phyloP scores from a whole-genome alignment of 1,139 yeast genomes.

The Magnusiomyces paraingens region DNA sequence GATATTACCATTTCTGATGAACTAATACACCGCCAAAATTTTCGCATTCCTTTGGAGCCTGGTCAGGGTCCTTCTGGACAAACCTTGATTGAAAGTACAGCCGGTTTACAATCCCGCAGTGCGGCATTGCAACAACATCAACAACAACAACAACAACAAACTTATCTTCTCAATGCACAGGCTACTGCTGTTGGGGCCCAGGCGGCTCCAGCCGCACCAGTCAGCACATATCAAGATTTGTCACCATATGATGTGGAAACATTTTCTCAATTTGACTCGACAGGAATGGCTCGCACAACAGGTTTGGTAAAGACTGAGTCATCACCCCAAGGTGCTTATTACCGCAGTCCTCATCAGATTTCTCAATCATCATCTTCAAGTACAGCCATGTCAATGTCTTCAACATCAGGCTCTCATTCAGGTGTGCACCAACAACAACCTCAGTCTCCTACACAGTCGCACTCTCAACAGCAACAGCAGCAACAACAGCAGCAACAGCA shows the following conservation, averaged over 20 bases:
- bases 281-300: not conserved
- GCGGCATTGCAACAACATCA: conserved; percentile 16
- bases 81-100: not conserved
- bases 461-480: conserved; percentile 11
- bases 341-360: conserved; percentile 5
- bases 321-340: conserved; percentile 6
- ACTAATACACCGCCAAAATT: conserved; percentile 56
- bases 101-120: not conserved
- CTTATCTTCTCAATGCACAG: conserved; percentile 8
- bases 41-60: conserved; percentile 36
- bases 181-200: conserved; percentile 3
- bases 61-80: conserved; percentile 16
- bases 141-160: conserved; percentile 19
- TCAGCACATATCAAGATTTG: not conserved
- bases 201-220: not conserved
- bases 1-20: conserved; percentile 50
- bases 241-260: conserved; percentile 5
- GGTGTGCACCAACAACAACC: conserved; percentile 17
- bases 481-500: conserved; percentile 7
- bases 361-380: conserved; percentile 16
- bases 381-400: conserved; percentile 19
- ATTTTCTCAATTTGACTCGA: not conserved
- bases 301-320: not conserved
- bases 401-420: conserved; percentile 18
- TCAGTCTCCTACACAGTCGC: conserved; percentile 2